phyloP scores from a whole-genome alignment of 345 rosid genomes.

The Lepidium didymum region DNA sequence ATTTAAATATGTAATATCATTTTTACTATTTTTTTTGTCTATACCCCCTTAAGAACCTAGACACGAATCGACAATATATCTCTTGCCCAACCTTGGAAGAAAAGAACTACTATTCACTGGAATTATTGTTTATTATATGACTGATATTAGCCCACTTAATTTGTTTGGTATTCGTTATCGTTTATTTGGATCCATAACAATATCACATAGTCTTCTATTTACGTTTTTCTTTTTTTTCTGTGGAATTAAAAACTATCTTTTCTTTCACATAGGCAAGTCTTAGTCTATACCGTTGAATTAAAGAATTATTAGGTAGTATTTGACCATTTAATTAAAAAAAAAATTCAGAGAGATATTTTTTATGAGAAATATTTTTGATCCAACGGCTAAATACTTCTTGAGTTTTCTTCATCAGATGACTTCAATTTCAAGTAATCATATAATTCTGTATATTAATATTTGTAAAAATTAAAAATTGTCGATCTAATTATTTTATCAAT shows the following conservation, averaged over 20 bases:
- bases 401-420: too few relatives aligned
- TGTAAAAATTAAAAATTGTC: too few relatives aligned
- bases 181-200: constrained; percentile 3
- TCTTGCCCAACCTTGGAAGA: background rate
- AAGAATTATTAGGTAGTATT: too few relatives aligned
- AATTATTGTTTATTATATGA: background rate
- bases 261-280: constrained; percentile 1
- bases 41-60: background rate
- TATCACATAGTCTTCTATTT: background rate
- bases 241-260: background rate
- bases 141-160: constrained; percentile 12
- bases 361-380: too few relatives aligned
- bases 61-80: background rate
- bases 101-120: background rate
- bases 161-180: constrained; percentile 10
- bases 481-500: too few relatives aligned
- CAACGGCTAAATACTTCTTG: too few relatives aligned
- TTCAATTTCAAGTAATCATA: too few relatives aligned
- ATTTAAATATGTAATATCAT: too few relatives aligned
- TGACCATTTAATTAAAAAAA: too few relatives aligned
- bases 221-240: constrained; percentile 7
- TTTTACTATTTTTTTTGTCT: background rate
- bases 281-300: constrained; percentile 19
- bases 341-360: too few relatives aligned
- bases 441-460: too few relatives aligned